Evolutionary conservation across 257 asterid genomes (phyloP), one percentile per base, ranked within the genome.

Genomic region (Solanum verrucosum): DNA sequence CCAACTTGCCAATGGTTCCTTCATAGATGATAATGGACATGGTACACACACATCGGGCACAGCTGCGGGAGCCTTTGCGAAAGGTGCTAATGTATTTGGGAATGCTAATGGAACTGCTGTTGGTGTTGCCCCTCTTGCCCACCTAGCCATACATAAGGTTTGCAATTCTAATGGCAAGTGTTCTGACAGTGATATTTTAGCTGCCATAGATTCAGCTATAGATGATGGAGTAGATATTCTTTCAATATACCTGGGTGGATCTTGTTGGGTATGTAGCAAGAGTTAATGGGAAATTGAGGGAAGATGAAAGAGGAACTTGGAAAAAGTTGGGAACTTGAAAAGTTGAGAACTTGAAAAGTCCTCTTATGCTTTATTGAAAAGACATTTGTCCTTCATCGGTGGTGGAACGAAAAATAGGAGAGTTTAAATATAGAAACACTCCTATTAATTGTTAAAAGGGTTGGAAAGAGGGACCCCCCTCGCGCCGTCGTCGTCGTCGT

Each of bases 111-210:
- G 95, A 5, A 91, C 93, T 0, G 95, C 95, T 4, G 91, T 15
- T 40, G 97, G 97, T 6, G 84, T 91, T 33, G 95, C 95, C 2
- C 95, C 97, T 9, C 92, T 84, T 25, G 95, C 97, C 46, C 95
- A 93, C 87, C 25, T 94, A 59, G 95, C 97, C 2, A 27, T 91
- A 3, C 93, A 93, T 91, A 94, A 89, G 75, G 92, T 88, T 2
- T 93, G 95, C n/a, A 0, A 0, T 9, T 15, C 7, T 21, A 1
- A 25, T 11, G 46, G 77, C 1, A 0, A 29, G 14, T 94, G 96
- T 52, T 10, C 56, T 0, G 94, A 92, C 2, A 88, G 89, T 23
- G 91, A 35, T 27, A 27, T 90, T 4, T 16, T 94, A 42, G 96
- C 96, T 1, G 95, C 89, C 4, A 91, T 93, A 87, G 96, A 93